Conservation (phyloP, 108 stramenopile species). For the Conticribra weissflogii region DNA sequence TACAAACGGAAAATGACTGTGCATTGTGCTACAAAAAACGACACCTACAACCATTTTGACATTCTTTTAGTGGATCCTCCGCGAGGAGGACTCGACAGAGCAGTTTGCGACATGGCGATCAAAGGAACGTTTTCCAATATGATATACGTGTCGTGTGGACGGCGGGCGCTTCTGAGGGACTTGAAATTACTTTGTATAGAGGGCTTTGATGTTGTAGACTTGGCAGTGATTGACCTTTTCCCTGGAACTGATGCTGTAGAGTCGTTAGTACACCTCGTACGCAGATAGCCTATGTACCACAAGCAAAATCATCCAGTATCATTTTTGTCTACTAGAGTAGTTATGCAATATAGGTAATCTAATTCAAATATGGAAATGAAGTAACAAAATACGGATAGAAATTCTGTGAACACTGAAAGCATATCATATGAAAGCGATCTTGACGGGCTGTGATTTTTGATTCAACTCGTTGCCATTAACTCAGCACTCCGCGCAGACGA, state of each 20-base stretch:
- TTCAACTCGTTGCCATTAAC: no score
- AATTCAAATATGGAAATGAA: no score
- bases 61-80: conserved; percentile 82
- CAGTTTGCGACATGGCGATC: conserved; percentile 69
- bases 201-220: conserved; percentile 57
- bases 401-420: no score
- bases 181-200: conserved; percentile 46
- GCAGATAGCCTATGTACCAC: no score
- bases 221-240: conserved; percentile 72
- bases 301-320: no score
- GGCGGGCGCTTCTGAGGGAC: conserved; percentile 68
- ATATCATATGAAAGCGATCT: no score
- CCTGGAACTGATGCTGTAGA: conserved; percentile 77
- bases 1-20: conserved; percentile 10
- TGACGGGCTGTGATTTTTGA: no score
- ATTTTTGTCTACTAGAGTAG: no score
- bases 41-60: conserved; percentile 43
- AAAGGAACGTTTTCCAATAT: conserved; percentile 59
- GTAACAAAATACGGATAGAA: no score
- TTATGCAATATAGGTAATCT: no score
- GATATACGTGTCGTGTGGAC: conserved; percentile 76
- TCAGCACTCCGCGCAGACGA: no score
- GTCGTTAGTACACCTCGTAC: conserved; percentile 66
- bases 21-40: not conserved
- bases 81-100: conserved; percentile 54